Evolutionary conservation across 2,329 filamentous ascomycete genomes (phyloP), one percentile per base, ranked within the genome.

Genomic region (Parastagonospora avenae): DNA sequence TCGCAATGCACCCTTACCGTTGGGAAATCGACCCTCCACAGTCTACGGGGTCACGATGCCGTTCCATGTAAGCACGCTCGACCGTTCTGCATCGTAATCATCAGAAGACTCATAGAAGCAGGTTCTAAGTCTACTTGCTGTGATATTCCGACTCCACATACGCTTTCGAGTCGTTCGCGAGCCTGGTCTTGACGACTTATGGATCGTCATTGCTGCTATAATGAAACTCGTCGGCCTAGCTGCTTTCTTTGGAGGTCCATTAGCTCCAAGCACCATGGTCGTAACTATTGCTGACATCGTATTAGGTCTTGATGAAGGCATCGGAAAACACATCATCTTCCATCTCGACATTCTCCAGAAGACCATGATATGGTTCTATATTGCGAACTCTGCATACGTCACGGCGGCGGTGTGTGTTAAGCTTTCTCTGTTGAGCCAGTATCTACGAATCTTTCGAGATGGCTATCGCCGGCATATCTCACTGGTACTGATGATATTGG

Each of bases 151-250:
- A 37, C 51, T 71, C 11, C 60, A 69, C 37, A 67, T 62, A 40
- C 59, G 67, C n/a, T 46, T 67, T 11, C 52, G 48, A 14, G 45
- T 69, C 2, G 52, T 69, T 12, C 61, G 63, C 28, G 60, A 70
- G 24, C 63, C 64, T 4, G 65, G 71, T n/a, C 67, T 67, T 60
- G 70, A 74, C 46, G 71, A 74, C 41, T 43, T 66, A n/a, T 60
- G 71, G 4, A 67, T 74, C 19, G 50, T 69, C 9, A 32, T 71
- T 12, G 67, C 66, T 14, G 59, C 54, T 10, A 8, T 68, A 1
- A 53, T 67, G 24, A 67, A 67, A 28, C 45, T 70, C 9, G 38
- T 55, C 14, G 54, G 57, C 15, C 43, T 67, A 11, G 43, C 65
- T 9, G 48, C 43, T 8, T 64, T 67, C 24, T 57, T 64, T 19